Evolutionary conservation across 352 stramenopile species (phyloP), one percentile per base, ranked within the genome.

Genomic region (Pythium sp.): DNA sequence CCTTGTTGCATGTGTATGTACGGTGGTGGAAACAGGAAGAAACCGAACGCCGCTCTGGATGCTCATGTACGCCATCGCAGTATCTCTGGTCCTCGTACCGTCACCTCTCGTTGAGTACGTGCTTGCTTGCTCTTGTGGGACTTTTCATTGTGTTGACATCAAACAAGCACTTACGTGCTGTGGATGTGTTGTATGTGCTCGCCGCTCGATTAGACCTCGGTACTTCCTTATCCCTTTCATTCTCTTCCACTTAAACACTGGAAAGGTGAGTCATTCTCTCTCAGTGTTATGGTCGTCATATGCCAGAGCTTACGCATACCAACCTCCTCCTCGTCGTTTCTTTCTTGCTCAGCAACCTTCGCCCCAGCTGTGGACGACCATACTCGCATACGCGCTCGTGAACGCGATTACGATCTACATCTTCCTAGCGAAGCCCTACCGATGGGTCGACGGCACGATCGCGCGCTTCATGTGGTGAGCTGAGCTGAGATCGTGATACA

Each of bases 391-490:
- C 61, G 72, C 73, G n/a, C 36, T 75, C 24, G 73, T 92, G 14
- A 97, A 97, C 65, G 65, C 69, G 14, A 55, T 73, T 32, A 95
- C 87, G 46, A 41, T 94, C 63, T 92, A 90, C 73, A 66, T 93
- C 5, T 97, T 92, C 65, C 46, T 95, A 12, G 80, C 81, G 59
- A 75, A 71, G 12, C 83, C 89, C 1, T 97, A 92, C 64, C 61
- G 32, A 26, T 97, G 89, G 89, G 83, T 84, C 9, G 88, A 97
- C 65, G 89, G 87, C 47, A 83, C 82, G 1, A 86, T 73, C 38
- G 89, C 82, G 18, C 81, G 88, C 28, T 97, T 97, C 72, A 95
- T 97, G 87, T 97, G 89, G 89, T 97, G 73, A 85, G 11, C 28
- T 59, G 24, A 30, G 6, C 0, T 46, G 38, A 49, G 41, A 49